These are phyloP conservation scores for Keithomyces neogunnii DNA, from an alignment of 2,329 filamentous ascomycete genomes.

Conservation along the genomic window DNA sequence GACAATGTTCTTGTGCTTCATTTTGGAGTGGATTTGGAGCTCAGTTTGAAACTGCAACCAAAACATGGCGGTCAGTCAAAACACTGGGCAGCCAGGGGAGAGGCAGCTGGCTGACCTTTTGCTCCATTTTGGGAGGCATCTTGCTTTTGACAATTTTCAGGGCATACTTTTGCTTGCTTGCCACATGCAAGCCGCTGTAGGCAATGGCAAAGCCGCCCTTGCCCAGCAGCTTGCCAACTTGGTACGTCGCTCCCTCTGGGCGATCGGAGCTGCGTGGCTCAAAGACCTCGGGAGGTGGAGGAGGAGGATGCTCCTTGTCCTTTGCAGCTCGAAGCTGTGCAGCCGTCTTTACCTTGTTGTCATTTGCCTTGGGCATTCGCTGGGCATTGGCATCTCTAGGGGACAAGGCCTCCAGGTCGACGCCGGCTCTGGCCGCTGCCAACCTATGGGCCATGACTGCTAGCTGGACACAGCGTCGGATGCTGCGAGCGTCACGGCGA, in stretches of 20 bases:
- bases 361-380: slow-evolving; percentile 37
- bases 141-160: slow-evolving; percentile 78
- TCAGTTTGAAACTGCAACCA: slow-evolving; percentile 60
- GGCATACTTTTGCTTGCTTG: slow-evolving; percentile 60
- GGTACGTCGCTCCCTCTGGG: slow-evolving; percentile 62
- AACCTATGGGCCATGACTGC: slow-evolving; percentile 39
- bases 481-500: background rate
- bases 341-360: slow-evolving; percentile 43
- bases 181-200: slow-evolving; percentile 61
- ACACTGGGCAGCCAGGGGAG: no score
- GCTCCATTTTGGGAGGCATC: slow-evolving; percentile 76
- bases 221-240: slow-evolving; percentile 64
- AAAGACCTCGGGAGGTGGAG: slow-evolving; percentile 50
- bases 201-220: slow-evolving; percentile 80
- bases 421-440: slow-evolving; percentile 35
- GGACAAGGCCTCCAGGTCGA: slow-evolving; percentile 55
- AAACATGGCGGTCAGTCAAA: no score
- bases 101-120: slow-evolving; percentile 51
- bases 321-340: slow-evolving; percentile 47
- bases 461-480: slow-evolving; percentile 1
- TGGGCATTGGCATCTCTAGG: slow-evolving; percentile 57
- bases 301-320: slow-evolving; percentile 59
- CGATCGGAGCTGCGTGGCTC: slow-evolving; percentile 62
- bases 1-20: slow-evolving; percentile 92
- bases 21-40: slow-evolving; percentile 96